phyloP scores from a whole-genome alignment of 345 rosid genomes.

The Reutealis trisperma region DNA sequence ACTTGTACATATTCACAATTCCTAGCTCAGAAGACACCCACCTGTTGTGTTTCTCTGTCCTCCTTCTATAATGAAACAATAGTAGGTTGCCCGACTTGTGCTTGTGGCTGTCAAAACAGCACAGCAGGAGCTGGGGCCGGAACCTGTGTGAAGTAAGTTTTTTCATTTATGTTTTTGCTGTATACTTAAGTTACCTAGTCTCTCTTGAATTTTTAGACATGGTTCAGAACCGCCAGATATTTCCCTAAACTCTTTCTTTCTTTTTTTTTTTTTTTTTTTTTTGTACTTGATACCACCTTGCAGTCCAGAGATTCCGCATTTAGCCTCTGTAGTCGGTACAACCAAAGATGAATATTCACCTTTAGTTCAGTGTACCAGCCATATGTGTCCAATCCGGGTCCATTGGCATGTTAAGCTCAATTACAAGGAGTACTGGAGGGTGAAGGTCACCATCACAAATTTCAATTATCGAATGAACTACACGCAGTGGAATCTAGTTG shows the following conservation, averaged over 20 bases:
- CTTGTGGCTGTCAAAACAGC: conserved; percentile 35
- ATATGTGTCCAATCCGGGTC: conserved; percentile 35
- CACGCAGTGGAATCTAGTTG: conserved; percentile 30
- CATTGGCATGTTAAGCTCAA: conserved; percentile 39
- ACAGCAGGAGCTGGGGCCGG: conserved; percentile 26
- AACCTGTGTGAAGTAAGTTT: conserved; percentile 30
- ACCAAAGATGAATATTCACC: conserved; percentile 25
- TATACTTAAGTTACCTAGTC: not conserved
- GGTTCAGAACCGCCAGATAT: not conserved
- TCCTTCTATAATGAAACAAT: conserved; percentile 33
- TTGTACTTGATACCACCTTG: not conserved
- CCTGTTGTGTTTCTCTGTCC: conserved; percentile 38
- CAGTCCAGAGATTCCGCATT: conserved; percentile 34
- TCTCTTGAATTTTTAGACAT: not conserved
- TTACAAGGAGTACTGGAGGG: conserved; percentile 37
- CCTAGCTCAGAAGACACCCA: conserved; percentile 37
- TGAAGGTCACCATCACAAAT: conserved; percentile 34
- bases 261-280: not conserved
- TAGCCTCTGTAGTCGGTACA: conserved; percentile 30
- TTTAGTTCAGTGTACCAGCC: conserved; percentile 37
- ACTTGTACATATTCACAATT: conserved; percentile 40
- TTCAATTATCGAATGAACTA: conserved; percentile 34
- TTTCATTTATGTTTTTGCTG: not conserved
- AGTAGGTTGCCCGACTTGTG: conserved; percentile 34
- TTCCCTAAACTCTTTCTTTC: too few species aligned